A percentile compares a stretch with the other conserved stretches of the same genome.
These are phyloP conservation scores for Paramecium sonneborni DNA, from an alignment of 73 alveolate genomes.

Conservation along the genomic window DNA sequence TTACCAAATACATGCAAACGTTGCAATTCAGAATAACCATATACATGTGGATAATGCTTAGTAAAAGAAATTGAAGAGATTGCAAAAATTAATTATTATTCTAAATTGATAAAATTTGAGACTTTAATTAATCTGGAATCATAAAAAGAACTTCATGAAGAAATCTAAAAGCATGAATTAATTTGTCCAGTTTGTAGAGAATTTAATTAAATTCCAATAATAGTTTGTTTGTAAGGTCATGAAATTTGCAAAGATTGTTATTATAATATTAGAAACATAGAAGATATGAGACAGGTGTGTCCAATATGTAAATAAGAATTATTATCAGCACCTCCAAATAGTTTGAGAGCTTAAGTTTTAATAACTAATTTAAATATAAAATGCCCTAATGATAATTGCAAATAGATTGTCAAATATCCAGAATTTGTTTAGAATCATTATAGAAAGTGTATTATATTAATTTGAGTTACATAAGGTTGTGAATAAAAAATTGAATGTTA, in stretches of 20 bases:
- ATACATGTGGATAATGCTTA: slow-evolving; percentile 20
- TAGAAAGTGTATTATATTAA: not conserved
- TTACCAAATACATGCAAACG: slow-evolving; percentile 15
- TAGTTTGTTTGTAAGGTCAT: slow-evolving; percentile 24
- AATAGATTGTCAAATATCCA: not conserved
- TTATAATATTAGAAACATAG: not conserved
- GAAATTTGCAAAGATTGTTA: slow-evolving; percentile 55
- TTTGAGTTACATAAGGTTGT: not conserved
- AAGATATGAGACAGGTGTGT: not conserved
- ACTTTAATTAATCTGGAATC: not conserved
- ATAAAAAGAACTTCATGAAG: not conserved
- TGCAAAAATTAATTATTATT: slow-evolving; percentile 39
- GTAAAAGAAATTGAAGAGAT: slow-evolving; percentile 34
- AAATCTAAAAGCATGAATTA: not conserved
- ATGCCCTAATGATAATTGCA: slow-evolving; percentile 32
- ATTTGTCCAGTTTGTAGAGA: slow-evolving; percentile 48
- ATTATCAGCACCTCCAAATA: slow-evolving; percentile 10
- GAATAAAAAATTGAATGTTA: not conserved
- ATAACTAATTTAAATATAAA: not conserved
- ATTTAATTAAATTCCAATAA: slow-evolving; percentile 36
- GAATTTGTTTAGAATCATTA: slow-evolving; percentile 17
- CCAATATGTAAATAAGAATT: slow-evolving; percentile 29
- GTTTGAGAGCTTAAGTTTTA: slow-evolving; percentile 27
- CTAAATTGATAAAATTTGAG: slow-evolving; percentile 18
- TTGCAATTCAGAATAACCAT: not conserved